These are phyloP conservation scores for Neospermospora avenae DNA, from an alignment of 2,329 filamentous ascomycete genomes.

Conservation along the genomic window DNA sequence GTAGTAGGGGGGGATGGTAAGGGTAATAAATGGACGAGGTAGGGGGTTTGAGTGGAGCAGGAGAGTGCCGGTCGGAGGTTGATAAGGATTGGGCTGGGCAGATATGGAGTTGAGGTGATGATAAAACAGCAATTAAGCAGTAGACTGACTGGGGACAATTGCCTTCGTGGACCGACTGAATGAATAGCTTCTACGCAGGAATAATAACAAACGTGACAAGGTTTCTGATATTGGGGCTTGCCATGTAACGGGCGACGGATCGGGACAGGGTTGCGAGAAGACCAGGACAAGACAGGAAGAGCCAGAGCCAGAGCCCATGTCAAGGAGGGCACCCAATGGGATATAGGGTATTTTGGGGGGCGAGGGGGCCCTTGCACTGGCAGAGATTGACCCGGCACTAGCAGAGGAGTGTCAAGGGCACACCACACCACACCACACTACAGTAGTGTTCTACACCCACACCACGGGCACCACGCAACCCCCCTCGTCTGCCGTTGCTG, in stretches of 20 bases:
- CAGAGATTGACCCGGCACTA: conserved; percentile 15
- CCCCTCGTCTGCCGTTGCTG: conserved; percentile 15
- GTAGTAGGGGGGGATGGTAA: conserved; percentile 1
- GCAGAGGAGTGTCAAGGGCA: not conserved
- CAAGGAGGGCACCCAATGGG: conserved; percentile 17
- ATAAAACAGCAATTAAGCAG: conserved; percentile 19
- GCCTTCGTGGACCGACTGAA: not conserved
- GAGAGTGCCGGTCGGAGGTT: conserved; percentile 3
- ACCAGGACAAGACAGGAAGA: too few species aligned
- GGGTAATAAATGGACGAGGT: conserved; percentile 8
- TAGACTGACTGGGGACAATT: conserved; percentile 10
- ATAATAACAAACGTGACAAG: conserved; percentile 35
- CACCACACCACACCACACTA: too few species aligned
- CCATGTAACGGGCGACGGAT: conserved; percentile 9
- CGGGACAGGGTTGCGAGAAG: conserved; percentile 11
- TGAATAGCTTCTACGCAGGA: conserved; percentile 31
- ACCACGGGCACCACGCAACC: too few species aligned
- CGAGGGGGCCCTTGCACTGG: not conserved
- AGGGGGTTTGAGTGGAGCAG: conserved; percentile 4
- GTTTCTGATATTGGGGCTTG: conserved; percentile 23
- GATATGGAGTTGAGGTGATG: not conserved
- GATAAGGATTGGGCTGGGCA: conserved; percentile 10
- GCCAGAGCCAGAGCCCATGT: not conserved
- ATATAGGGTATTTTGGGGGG: too few species aligned
- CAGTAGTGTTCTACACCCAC: too few species aligned